Evolutionary conservation across 352 stramenopile species (phyloP).

Genomic region (Phytophthora syringae): DNA sequence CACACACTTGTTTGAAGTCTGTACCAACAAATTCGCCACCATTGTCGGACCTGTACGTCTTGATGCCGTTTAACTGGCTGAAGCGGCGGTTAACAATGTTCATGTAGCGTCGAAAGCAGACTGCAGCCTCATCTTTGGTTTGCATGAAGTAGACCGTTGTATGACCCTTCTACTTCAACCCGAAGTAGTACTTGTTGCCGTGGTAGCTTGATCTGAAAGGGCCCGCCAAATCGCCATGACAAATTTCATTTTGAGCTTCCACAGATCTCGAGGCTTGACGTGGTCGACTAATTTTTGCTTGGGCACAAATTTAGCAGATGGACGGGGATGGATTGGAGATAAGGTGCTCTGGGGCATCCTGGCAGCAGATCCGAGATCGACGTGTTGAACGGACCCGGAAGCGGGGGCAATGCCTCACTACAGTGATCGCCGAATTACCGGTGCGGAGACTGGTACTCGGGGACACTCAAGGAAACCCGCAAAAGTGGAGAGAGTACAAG

Average conservation of each 20-base stretch:
- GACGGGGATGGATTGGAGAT: too few species aligned
- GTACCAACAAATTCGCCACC: slow-evolving; percentile 4
- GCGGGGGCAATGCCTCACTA: too few species aligned
- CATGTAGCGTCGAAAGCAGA: neutral
- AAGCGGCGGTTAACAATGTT: neutral
- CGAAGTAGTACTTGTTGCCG: slow-evolving; percentile 2
- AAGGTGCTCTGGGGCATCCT: too few species aligned
- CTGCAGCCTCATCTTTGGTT: neutral
- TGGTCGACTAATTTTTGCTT: neutral
- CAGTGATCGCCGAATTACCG: too few species aligned
- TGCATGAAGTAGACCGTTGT: slow-evolving; percentile 1
- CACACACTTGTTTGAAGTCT: slow-evolving; percentile 4
- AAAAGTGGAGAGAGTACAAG: too few species aligned
- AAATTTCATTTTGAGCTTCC: slow-evolving; percentile 3
- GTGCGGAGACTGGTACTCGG: too few species aligned
- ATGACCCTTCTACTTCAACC: slow-evolving; percentile 4
- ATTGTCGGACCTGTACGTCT: slow-evolving; percentile 7
- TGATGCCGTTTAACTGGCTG: neutral
- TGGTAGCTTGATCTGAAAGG: slow-evolving; percentile 5
- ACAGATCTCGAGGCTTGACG: neutral
- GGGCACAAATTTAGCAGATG: too few species aligned
- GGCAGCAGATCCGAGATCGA: too few species aligned
- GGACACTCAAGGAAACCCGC: too few species aligned
- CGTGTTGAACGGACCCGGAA: too few species aligned
- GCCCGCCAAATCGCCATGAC: slow-evolving; percentile 7